Evolutionary conservation across 495 filamentous ascomycete genomes (phyloP), one percentile per base, ranked within the genome.

Genomic region (Penicillium chermesinum): DNA sequence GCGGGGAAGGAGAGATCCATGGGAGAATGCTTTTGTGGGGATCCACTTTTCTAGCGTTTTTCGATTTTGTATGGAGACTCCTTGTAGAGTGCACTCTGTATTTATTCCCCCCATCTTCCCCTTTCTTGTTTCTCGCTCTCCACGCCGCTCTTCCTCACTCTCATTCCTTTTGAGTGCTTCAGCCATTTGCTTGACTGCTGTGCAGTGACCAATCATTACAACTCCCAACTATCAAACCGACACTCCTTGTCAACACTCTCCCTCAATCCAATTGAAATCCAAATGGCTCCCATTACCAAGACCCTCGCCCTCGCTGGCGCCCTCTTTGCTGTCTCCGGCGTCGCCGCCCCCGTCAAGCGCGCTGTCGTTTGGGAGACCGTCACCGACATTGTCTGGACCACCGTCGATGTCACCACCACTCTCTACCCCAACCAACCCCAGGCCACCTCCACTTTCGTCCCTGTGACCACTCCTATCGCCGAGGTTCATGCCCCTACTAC

Each of bases 271-370:
- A 41, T 22, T 49, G 48, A 37, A 30, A 57, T 45, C 30, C 48
- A 53, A 62, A 73, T 74, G 71, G 68, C 70, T 46, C 67, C 70
- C 19, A 55, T 73, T 53, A 49, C 58, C 49, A 73, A 74, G 62
- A 57, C 67, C 52, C 60, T 74, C 39, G 64, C 70, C 53, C 58
- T 74, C 18, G 61, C 63, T 48, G 63, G 66, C 59, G 62, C 70
- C 39, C 57, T 72, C 57, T 64, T 70, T 44, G 65, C 71, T 32
- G 49, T 65, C 33, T 34, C 66, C 41, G 54, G 58, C 52, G 53
- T 64, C 16, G 62, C 71, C 34, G 65, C 60, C 45, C 71, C 71
- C 27, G 42, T 68, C 34, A 71, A 70, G 68, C 71, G 71, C 46
- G 65, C 54, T 27, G 49, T 63, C 15, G 62, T 65, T 7, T 65